phyloP scores from a whole-genome alignment of 257 asterid genomes.

The Solanum corneliomulleri region DNA sequence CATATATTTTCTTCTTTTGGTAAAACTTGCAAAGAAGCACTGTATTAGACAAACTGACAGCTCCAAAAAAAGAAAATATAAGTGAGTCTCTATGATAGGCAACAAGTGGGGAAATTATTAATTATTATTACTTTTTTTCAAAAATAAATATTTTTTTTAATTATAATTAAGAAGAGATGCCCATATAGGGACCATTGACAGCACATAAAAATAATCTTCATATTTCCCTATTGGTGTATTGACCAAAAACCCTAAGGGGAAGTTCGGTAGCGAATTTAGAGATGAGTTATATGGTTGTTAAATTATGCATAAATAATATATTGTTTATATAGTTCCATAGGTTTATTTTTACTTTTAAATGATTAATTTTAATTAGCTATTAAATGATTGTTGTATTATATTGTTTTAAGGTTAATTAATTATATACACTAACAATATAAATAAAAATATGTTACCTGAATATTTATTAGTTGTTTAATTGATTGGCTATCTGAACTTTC shows the following conservation, averaged over 20 bases:
- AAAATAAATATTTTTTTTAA: not conserved
- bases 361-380: too few relatives aligned
- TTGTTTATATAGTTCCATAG: too few relatives aligned
- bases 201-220: not conserved
- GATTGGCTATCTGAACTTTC: not conserved
- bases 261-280: not conserved
- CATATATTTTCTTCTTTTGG: conserved; percentile 28
- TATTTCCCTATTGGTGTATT: not conserved
- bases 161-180: not conserved
- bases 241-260: not conserved
- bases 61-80: not conserved
- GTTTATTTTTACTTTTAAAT: too few relatives aligned
- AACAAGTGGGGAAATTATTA: not conserved
- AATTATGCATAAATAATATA: not conserved
- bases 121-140: not conserved
- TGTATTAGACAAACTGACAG: not conserved
- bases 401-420: too few relatives aligned
- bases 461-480: not conserved
- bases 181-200: not conserved
- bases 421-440: too few relatives aligned
- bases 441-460: not conserved
- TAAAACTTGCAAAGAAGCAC: conserved; percentile 8
- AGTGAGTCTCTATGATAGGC: not conserved
- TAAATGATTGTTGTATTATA: not conserved
- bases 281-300: not conserved